These are phyloP conservation scores for Populus simonii DNA, from an alignment of 345 rosid genomes.

Conservation along the genomic window DNA sequence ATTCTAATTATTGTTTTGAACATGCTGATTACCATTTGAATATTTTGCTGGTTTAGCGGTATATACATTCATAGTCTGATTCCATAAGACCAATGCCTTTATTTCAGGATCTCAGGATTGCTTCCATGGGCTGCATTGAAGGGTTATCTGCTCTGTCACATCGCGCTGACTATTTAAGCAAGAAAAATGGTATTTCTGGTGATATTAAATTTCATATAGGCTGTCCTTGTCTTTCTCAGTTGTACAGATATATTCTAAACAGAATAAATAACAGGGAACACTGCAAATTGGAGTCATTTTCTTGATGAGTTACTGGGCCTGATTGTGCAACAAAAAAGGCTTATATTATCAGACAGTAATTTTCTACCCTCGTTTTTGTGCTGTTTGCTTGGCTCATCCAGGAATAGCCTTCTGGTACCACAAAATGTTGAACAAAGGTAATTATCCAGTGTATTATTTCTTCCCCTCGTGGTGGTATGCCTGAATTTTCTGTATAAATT, in stretches of 20 bases:
- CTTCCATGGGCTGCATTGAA: slow-evolving; percentile 84
- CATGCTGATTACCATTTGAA: background rate
- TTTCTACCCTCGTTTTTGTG: slow-evolving; percentile 77
- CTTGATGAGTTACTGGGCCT: slow-evolving; percentile 65
- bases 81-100: background rate
- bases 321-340: slow-evolving; percentile 73
- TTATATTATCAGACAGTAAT: slow-evolving; percentile 65
- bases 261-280: slow-evolving; percentile 53
- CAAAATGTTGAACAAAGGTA: slow-evolving; percentile 65
- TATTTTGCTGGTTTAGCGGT: background rate
- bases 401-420: slow-evolving; percentile 58
- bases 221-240: background rate
- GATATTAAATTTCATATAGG: background rate
- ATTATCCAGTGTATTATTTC: slow-evolving; percentile 6
- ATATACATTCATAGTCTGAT: slow-evolving; percentile 2
- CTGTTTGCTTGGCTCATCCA: slow-evolving; percentile 58
- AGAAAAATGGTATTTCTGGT: slow-evolving; percentile 71
- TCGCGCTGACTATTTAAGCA: slow-evolving; percentile 60
- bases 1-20: background rate
- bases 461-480: background rate
- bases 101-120: slow-evolving; percentile 59
- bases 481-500: background rate
- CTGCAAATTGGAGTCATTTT: slow-evolving; percentile 60
- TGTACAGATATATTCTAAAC: slow-evolving; percentile 5
- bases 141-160: slow-evolving; percentile 47